These are phyloP conservation scores for Talaromyces trachyspermus DNA, from an alignment of 495 filamentous ascomycete genomes.

Conservation along the genomic window DNA sequence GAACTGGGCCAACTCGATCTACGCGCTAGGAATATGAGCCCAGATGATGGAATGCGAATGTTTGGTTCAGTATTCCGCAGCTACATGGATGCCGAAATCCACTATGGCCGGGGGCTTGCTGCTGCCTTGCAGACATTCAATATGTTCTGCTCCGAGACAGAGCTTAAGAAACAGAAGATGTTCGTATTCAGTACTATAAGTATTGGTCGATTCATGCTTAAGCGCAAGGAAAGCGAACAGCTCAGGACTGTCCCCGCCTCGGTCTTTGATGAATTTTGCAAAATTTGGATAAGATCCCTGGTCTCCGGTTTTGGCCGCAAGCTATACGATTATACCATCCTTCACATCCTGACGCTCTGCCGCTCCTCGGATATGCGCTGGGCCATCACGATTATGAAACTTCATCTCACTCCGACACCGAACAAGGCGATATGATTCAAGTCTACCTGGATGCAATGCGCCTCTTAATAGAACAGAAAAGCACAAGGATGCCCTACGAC, in stretches of 20 bases:
- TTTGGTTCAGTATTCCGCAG: slow-evolving; percentile 23
- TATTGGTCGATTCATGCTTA: slow-evolving; percentile 19
- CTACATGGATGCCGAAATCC: slow-evolving; percentile 27
- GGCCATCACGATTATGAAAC: slow-evolving; percentile 10
- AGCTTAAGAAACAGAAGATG: slow-evolving; percentile 12
- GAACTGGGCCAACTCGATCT: slow-evolving; percentile 25
- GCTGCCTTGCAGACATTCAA: slow-evolving; percentile 27
- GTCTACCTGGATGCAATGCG: slow-evolving; percentile 30
- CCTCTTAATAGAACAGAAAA: slow-evolving; percentile 26
- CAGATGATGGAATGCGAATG: slow-evolving; percentile 11
- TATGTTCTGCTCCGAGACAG: not conserved
- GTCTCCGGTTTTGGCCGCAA: slow-evolving; percentile 17
- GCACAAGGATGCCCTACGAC: slow-evolving; percentile 18
- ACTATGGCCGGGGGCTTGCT: slow-evolving; percentile 25
- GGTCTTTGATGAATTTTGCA: slow-evolving; percentile 25
- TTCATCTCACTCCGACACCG: slow-evolving; percentile 13
- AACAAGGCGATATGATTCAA: slow-evolving; percentile 21
- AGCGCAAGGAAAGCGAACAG: slow-evolving; percentile 9
- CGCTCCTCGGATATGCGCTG: slow-evolving; percentile 24
- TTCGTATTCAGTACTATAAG: slow-evolving; percentile 19
- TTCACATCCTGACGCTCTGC: slow-evolving; percentile 21
- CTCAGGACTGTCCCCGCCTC: slow-evolving; percentile 15
- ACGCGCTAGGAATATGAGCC: slow-evolving; percentile 16
- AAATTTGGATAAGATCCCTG: slow-evolving; percentile 19
- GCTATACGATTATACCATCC: slow-evolving; percentile 31